A percentile compares a stretch with the other conserved stretches of the same genome.
phyloP scores from a whole-genome alignment of 345 rosid species.

The Citrus mangshanensis region DNA sequence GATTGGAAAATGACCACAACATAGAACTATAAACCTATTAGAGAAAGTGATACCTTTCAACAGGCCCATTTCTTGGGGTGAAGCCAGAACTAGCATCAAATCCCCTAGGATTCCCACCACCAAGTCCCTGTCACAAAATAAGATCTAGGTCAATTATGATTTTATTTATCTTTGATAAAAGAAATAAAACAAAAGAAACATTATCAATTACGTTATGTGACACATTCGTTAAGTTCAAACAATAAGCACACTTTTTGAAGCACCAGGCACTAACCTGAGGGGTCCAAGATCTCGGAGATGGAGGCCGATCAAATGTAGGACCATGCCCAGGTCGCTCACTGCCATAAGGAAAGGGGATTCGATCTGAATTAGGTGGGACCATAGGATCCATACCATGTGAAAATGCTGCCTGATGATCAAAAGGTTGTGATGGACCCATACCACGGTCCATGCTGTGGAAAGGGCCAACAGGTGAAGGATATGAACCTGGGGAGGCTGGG shows the following conservation, averaged over 20 bases:
- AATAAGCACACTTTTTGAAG: not conserved
- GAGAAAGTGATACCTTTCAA: conserved; percentile 40
- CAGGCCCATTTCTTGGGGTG: conserved; percentile 49
- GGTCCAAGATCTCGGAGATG: conserved; percentile 77
- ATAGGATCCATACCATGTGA: conserved; percentile 40
- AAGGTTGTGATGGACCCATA: conserved; percentile 35
- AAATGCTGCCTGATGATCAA: conserved; percentile 46
- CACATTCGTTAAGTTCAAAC: not conserved
- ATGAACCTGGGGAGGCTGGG: conserved; percentile 58
- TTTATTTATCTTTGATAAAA: not conserved
- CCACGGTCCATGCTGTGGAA: conserved; percentile 50
- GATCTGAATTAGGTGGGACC: conserved; percentile 34
- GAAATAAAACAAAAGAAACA: conserved; percentile 3
- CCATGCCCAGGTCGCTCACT: conserved; percentile 63
- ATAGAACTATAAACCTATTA: not conserved
- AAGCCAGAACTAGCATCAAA: conserved; percentile 49
- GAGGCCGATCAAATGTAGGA: conserved; percentile 60
- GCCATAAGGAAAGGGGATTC: conserved; percentile 36
- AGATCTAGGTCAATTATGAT: not conserved
- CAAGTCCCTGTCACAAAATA: conserved; percentile 37
- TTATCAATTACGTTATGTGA: not conserved
- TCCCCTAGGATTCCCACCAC: conserved; percentile 48
- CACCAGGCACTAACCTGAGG: conserved; percentile 49
- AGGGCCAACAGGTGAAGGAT: conserved; percentile 50
- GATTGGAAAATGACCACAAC: not conserved